Evolutionary conservation across 192 early-diverging fungal genomes (phyloP).

Genomic region (Coemansia sp.): DNA sequence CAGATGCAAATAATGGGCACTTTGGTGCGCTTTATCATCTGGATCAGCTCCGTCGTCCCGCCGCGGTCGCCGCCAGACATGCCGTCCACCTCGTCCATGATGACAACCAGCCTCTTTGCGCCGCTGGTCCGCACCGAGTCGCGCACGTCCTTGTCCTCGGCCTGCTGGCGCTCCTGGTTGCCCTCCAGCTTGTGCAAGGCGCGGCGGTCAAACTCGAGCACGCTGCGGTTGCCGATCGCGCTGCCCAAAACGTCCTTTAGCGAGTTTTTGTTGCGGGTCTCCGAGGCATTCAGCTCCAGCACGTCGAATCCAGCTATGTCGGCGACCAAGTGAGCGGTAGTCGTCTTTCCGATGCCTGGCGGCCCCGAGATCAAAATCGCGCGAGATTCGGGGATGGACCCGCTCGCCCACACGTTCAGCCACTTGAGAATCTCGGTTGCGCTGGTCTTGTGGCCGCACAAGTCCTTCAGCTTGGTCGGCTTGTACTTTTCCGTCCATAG

Average conservation of each 20-base stretch:
- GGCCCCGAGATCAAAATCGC: slow-evolving; percentile 91
- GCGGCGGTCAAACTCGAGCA: slow-evolving; percentile 60
- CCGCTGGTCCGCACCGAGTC: slow-evolving; percentile 25
- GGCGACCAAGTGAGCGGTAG: slow-evolving; percentile 89
- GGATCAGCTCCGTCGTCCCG: slow-evolving; percentile 83
- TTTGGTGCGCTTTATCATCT: slow-evolving; percentile 85
- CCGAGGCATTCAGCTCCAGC: slow-evolving; percentile 98
- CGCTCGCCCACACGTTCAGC: slow-evolving; percentile 73
- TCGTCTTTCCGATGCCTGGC: slow-evolving; percentile 99
- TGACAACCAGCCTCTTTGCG: slow-evolving; percentile 62
- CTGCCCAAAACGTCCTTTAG: slow-evolving; percentile 66
- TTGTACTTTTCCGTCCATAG: slow-evolving; percentile 97
- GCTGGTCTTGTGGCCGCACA: slow-evolving; percentile 84
- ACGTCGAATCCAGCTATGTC: slow-evolving; percentile 78
- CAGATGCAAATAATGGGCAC: slow-evolving; percentile 99
- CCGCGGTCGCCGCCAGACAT: slow-evolving; percentile 98
- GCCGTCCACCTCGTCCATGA: slow-evolving; percentile 99
- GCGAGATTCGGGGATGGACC: slow-evolving; percentile 24
- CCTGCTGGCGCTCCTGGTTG: slow-evolving; percentile 20
- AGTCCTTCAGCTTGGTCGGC: slow-evolving; percentile 75
- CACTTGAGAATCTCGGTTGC: slow-evolving; percentile 74
- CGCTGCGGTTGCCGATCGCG: slow-evolving; percentile 62
- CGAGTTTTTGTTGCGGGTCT: slow-evolving; percentile 86
- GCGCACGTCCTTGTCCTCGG: slow-evolving; percentile 26
- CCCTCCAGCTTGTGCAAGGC: slow-evolving; percentile 19